Evolutionary conservation across 139 green algal species (phyloP).

Genomic region (Chara braunii): DNA sequence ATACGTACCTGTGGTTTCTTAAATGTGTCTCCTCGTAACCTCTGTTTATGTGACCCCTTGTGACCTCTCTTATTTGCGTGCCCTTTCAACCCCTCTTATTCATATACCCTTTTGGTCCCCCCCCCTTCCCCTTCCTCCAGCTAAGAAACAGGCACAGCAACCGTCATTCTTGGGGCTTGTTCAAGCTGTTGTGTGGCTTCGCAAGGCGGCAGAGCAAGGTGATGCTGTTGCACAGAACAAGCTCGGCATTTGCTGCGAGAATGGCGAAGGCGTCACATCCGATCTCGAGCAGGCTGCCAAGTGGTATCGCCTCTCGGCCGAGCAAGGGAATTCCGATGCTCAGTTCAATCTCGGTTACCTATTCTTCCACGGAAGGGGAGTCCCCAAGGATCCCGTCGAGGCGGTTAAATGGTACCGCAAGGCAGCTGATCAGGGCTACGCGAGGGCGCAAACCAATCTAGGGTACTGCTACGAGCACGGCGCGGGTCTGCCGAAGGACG

Average conservation of each 20-base stretch:
- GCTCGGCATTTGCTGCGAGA: conserved; percentile 14
- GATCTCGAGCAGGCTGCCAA: conserved; percentile 3
- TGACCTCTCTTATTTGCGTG: too few species aligned
- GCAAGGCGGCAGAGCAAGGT: conserved; percentile 20
- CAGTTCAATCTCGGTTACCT: neutral
- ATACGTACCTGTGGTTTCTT: too few species aligned
- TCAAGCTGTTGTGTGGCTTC: neutral
- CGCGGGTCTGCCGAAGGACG: neutral
- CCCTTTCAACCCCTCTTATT: too few species aligned
- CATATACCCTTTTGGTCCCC: too few species aligned
- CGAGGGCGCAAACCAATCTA: conserved; percentile 12
- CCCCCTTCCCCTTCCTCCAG: too few species aligned
- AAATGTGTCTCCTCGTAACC: too few species aligned
- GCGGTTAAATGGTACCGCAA: conserved; percentile 34
- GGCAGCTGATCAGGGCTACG: conserved; percentile 31
- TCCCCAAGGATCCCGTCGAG: too few species aligned
- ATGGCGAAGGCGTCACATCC: conserved; percentile 9
- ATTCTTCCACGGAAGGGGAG: too few species aligned
- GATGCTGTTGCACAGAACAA: conserved; percentile 8
- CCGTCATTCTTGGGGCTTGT: neutral
- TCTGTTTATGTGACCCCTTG: too few species aligned
- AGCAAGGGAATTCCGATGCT: neutral
- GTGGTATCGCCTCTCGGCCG: conserved; percentile 17
- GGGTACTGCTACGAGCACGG: conserved; percentile 14
- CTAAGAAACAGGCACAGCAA: too few species aligned